phyloP scores from a whole-genome alignment of 148 eudicot genomes.

The Camellia lanceoleosa region DNA sequence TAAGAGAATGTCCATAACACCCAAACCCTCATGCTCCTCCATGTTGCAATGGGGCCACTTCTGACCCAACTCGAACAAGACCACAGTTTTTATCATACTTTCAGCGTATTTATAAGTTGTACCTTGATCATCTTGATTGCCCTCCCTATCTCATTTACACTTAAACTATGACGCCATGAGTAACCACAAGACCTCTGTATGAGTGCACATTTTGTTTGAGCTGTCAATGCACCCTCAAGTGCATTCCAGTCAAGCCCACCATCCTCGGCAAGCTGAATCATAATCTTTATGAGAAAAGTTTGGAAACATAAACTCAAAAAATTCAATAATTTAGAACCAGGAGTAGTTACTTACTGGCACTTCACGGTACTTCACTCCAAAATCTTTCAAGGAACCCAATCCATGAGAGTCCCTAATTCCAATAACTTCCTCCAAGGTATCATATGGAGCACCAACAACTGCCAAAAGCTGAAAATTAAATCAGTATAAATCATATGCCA shows the following conservation, averaged over 20 bases:
- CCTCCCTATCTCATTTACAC: conserved; percentile 80
- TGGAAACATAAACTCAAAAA: neutral
- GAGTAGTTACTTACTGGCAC: conserved; percentile 49
- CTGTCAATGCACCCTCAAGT: conserved; percentile 55
- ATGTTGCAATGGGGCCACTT: neutral
- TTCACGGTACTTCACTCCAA: conserved; percentile 81
- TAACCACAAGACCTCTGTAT: conserved; percentile 98
- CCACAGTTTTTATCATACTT: neutral
- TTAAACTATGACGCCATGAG: conserved; percentile 92
- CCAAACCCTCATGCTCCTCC: neutral
- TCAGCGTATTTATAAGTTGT: neutral
- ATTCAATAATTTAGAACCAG: conserved; percentile 7
- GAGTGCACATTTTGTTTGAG: conserved; percentile 88
- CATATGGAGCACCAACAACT: conserved; percentile 97
- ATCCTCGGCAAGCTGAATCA: conserved; percentile 71
- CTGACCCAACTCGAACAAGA: neutral
- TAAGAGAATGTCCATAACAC: neutral
- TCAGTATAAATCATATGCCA: conserved; percentile 18
- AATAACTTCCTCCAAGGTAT: conserved; percentile 94
- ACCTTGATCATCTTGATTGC: conserved; percentile 89
- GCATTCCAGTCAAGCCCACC: conserved; percentile 88
- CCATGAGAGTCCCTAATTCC: conserved; percentile 81
- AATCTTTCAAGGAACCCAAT: conserved; percentile 83
- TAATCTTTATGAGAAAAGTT: neutral
- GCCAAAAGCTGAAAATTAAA: conserved; percentile 79